Percentiles rank a stretch among this genome's conserved stretches.
These are phyloP conservation scores for Zalerion maritima DNA, from an alignment of 495 filamentous ascomycete species.

Conservation along the genomic window DNA sequence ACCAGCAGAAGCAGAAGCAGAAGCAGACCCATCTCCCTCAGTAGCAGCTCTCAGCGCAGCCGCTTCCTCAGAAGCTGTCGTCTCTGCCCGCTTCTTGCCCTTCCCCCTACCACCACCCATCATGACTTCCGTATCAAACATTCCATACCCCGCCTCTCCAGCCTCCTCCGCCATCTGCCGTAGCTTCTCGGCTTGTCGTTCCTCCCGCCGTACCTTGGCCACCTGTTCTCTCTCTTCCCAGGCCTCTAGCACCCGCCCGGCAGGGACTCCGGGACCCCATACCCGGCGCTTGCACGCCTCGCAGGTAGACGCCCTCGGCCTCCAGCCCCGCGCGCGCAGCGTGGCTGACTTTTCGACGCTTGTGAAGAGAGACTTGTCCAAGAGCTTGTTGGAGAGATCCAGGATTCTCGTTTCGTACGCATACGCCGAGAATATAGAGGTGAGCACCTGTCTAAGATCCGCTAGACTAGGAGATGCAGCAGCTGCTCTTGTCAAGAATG, in stretches of 20 bases:
- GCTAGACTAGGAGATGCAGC: slow-evolving; percentile 70
- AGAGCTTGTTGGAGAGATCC: slow-evolving; percentile 64
- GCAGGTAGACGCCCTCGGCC: slow-evolving; percentile 70
- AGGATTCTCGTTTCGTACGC: slow-evolving; percentile 84
- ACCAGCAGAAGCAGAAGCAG: slow-evolving; percentile 1
- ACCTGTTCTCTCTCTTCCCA: slow-evolving; percentile 54
- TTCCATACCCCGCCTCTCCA: slow-evolving; percentile 15
- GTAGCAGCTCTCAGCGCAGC: neutral
- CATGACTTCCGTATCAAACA: slow-evolving; percentile 11
- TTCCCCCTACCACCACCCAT: slow-evolving; percentile 18
- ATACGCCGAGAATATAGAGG: slow-evolving; percentile 87
- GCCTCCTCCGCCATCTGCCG: slow-evolving; percentile 10
- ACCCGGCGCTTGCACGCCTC: slow-evolving; percentile 70
- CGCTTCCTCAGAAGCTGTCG: slow-evolving; percentile 6
- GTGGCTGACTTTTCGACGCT: slow-evolving; percentile 61
- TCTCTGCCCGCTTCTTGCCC: slow-evolving; percentile 15
- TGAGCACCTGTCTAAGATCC: slow-evolving; percentile 70
- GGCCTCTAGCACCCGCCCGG: slow-evolving; percentile 59
- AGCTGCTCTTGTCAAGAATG: slow-evolving; percentile 76
- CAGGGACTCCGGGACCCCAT: slow-evolving; percentile 84
- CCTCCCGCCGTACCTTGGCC: slow-evolving; percentile 23
- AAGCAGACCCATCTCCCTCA: slow-evolving; percentile 8
- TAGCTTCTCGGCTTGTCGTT: slow-evolving; percentile 15
- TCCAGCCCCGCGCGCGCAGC: slow-evolving; percentile 78
- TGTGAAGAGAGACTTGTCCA: slow-evolving; percentile 82